Percentiles rank a stretch among this genome's conserved stretches.
Conservation (phyloP, 23 red algal genomes). For the Gracilaria vermiculophylla region DNA sequence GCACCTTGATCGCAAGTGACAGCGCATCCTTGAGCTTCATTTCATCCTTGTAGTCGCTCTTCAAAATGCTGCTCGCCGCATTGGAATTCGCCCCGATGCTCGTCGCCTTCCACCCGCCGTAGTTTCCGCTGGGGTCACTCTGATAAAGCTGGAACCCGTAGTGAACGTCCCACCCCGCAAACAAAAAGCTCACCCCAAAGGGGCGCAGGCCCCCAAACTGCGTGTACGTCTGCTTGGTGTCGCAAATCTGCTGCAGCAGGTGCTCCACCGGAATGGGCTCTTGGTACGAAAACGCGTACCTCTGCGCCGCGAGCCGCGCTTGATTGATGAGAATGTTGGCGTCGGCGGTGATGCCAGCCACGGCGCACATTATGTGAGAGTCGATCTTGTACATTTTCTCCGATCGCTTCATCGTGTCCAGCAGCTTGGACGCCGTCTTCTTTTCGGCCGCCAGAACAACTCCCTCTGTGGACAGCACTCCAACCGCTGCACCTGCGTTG, state of each 20-base stretch:
- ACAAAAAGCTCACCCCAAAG: slow-evolving; percentile 95
- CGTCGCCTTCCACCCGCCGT: slow-evolving; percentile 96
- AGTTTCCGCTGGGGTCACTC: slow-evolving; percentile 98
- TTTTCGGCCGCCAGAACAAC: slow-evolving; percentile 95
- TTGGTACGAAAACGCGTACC: slow-evolving; percentile 93
- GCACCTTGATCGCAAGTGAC: slow-evolving; percentile 85
- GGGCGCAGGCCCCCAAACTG: slow-evolving; percentile 98
- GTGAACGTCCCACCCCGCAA: slow-evolving; percentile 99
- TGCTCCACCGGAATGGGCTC: slow-evolving; percentile 97
- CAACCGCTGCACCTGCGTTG: slow-evolving; percentile 92
- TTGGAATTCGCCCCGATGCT: slow-evolving; percentile 88
- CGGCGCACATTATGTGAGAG: slow-evolving; percentile 90
- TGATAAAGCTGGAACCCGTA: slow-evolving; percentile 97
- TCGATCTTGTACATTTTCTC: slow-evolving; percentile 99
- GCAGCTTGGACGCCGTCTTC: slow-evolving; percentile 94
- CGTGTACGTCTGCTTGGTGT: slow-evolving; percentile 98
- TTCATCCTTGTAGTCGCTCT: slow-evolving; percentile 94
- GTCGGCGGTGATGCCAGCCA: slow-evolving; percentile 98
- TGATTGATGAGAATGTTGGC: slow-evolving; percentile 96
- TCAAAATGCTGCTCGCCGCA: slow-evolving; percentile 93
- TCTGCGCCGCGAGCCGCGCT: slow-evolving; percentile 88
- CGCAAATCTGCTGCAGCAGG: slow-evolving; percentile 90
- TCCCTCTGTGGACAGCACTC: slow-evolving; percentile 84
- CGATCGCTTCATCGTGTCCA: slow-evolving; percentile 85
- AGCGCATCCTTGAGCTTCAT: slow-evolving; percentile 83